Evolutionary conservation across 1,139 yeast genomes (phyloP).

Genomic region (Schwanniomyces etchellsii): DNA sequence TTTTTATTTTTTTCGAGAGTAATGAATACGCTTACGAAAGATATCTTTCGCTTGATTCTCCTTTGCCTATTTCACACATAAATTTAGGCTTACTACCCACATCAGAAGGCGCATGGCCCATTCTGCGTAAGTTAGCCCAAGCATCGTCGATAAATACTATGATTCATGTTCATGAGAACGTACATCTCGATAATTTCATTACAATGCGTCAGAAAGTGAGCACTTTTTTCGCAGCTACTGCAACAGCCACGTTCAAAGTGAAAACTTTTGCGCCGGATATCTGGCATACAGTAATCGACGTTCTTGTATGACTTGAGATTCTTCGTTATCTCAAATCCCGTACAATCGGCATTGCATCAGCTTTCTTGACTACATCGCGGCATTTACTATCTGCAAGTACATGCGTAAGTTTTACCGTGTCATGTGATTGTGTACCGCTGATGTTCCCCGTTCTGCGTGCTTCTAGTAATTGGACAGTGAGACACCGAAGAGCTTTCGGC

Average conservation of each 20-base stretch:
- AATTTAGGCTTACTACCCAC: constrained; percentile 76
- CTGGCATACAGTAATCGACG: constrained; percentile 71
- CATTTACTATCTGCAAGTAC: too few species aligned
- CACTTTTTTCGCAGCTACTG: constrained; percentile 10
- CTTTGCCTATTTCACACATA: constrained; percentile 47
- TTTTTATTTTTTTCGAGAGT: constrained; percentile 52
- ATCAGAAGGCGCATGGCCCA: constrained; percentile 57
- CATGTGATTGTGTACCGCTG: too few species aligned
- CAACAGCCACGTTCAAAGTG: constrained; percentile 47
- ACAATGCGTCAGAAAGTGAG: constrained; percentile 18
- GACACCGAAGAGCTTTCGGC: too few species aligned
- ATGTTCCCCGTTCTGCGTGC: too few species aligned
- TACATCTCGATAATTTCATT: constrained; percentile 39
- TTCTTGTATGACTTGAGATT: constrained; percentile 7
- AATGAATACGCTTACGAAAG: constrained; percentile 48
- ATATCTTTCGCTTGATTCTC: constrained; percentile 19
- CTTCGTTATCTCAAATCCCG: too few species aligned
- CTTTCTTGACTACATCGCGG: too few species aligned
- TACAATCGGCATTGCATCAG: too few species aligned
- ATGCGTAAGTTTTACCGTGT: too few species aligned
- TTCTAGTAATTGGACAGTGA: too few species aligned
- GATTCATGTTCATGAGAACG: constrained; percentile 76
- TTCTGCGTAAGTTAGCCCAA: constrained; percentile 27
- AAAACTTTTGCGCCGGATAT: constrained; percentile 87
- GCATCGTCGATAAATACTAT: constrained; percentile 16